These are phyloP conservation scores for Gossypium davidsonii DNA, from an alignment of 441 rosid genomes.

Conservation along the genomic window DNA sequence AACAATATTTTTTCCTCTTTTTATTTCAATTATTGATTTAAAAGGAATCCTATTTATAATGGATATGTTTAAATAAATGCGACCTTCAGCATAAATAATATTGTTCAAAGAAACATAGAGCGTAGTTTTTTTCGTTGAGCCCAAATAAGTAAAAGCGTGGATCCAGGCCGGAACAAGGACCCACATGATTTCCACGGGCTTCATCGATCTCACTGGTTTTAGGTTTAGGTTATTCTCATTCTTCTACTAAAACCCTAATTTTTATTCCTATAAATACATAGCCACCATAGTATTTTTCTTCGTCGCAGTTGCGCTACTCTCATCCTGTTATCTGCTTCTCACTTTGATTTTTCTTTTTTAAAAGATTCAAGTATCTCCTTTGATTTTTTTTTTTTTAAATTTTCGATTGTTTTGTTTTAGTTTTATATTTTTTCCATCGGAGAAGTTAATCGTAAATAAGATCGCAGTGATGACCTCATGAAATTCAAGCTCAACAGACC, in stretches of 20 bases:
- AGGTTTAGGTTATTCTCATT: background rate
- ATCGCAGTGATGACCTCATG: conserved; percentile 63
- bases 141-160: background rate
- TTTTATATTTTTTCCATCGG: background rate
- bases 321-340: background rate
- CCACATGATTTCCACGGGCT: background rate
- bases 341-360: background rate
- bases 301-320: background rate
- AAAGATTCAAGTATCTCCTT: too few species aligned
- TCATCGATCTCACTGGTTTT: background rate
- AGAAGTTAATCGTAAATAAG: background rate
- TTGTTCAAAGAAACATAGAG: background rate
- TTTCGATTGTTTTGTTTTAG: background rate
- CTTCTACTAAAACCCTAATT: conserved; percentile 5
- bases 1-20: background rate
- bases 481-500: conserved; percentile 97
- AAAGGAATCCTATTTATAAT: too few species aligned
- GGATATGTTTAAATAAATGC: background rate
- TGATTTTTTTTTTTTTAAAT: background rate
- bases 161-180: background rate
- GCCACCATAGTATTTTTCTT: background rate
- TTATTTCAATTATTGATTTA: too few species aligned
- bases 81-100: background rate
- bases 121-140: background rate
- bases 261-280: conserved; percentile 3